phyloP scores from a whole-genome alignment of 2,329 filamentous ascomycete genomes.

The Diaporthe sp. region DNA sequence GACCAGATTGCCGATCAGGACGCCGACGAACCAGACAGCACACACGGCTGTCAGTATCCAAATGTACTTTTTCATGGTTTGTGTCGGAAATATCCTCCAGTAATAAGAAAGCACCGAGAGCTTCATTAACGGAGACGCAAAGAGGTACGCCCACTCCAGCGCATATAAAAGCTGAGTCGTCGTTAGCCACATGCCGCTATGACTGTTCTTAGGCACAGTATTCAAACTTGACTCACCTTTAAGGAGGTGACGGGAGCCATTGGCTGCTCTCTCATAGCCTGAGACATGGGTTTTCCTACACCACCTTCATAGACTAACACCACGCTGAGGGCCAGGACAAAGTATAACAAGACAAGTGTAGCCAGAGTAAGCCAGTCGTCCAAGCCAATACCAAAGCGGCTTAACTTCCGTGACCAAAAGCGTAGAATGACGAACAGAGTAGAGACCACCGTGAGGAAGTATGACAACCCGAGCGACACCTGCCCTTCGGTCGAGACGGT shows the following conservation, averaged over 20 bases:
- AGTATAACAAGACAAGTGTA: slow-evolving; percentile 20
- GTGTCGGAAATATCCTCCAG: slow-evolving; percentile 21
- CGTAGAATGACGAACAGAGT: not conserved
- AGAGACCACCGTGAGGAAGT: slow-evolving; percentile 8
- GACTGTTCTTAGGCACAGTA: not conserved
- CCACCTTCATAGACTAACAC: slow-evolving; percentile 21
- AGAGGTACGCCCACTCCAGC: slow-evolving; percentile 25
- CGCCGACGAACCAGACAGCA: slow-evolving; percentile 2
- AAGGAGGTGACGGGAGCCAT: slow-evolving; percentile 6
- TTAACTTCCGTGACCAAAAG: slow-evolving; percentile 24
- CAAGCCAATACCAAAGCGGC: slow-evolving; percentile 13
- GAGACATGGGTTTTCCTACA: slow-evolving; percentile 8
- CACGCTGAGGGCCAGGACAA: slow-evolving; percentile 25
- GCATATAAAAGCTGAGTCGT: slow-evolving; percentile 9
- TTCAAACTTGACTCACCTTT: not conserved
- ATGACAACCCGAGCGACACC: slow-evolving; percentile 16
- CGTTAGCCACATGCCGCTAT: not conserved
- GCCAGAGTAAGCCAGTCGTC: slow-evolving; percentile 21
- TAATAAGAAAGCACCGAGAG: slow-evolving; percentile 24
- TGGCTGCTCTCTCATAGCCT: slow-evolving; percentile 19
- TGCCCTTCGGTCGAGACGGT: slow-evolving; percentile 15
- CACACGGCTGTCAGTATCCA: not conserved
- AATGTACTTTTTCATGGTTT: slow-evolving; percentile 2
- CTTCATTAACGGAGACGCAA: slow-evolving; percentile 17
- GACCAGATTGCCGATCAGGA: slow-evolving; percentile 18